phyloP scores from a whole-genome alignment of 805 yeast species.

The Ogataea minuta region DNA sequence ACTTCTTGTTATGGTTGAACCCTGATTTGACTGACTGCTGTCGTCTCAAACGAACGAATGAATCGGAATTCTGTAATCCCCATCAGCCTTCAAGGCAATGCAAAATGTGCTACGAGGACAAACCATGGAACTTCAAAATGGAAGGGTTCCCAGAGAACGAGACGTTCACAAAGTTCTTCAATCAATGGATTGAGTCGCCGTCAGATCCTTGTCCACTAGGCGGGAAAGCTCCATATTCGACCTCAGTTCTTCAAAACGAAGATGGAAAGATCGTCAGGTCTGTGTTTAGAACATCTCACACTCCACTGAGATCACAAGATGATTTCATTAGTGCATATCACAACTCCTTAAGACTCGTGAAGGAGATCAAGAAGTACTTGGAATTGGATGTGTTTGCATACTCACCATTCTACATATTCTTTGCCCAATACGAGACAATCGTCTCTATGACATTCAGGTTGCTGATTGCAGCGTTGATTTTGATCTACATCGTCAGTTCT shows the following conservation, averaged over 20 bases:
- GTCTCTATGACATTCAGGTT: constrained; percentile 55
- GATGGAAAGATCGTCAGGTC: constrained; percentile 49
- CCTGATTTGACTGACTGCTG: constrained; percentile 89
- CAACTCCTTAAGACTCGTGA: constrained; percentile 64
- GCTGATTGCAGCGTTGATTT: constrained; percentile 47
- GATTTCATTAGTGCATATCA: constrained; percentile 82
- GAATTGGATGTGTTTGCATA: constrained; percentile 72
- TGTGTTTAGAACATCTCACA: constrained; percentile 77
- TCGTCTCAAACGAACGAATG: constrained; percentile 52
- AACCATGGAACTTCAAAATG: constrained; percentile 71
- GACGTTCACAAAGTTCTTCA: constrained; percentile 65
- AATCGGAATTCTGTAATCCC: constrained; percentile 62
- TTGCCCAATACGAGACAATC: constrained; percentile 80
- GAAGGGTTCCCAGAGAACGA: constrained; percentile 76
- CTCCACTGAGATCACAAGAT: constrained; percentile 73
- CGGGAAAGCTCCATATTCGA: constrained; percentile 88
- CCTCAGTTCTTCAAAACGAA: constrained; percentile 48
- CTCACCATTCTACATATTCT: constrained; percentile 89
- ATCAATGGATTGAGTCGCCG: constrained; percentile 76
- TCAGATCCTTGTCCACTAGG: constrained; percentile 94
- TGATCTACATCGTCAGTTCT: constrained; percentile 51
- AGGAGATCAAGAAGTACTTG: constrained; percentile 46
- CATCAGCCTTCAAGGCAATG: constrained; percentile 68
- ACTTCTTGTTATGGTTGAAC: constrained; percentile 80
- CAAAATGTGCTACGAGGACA: constrained; percentile 64